These are phyloP conservation scores for Corchorus olitorius DNA, from an alignment of 345 rosid species.

Conservation along the genomic window DNA sequence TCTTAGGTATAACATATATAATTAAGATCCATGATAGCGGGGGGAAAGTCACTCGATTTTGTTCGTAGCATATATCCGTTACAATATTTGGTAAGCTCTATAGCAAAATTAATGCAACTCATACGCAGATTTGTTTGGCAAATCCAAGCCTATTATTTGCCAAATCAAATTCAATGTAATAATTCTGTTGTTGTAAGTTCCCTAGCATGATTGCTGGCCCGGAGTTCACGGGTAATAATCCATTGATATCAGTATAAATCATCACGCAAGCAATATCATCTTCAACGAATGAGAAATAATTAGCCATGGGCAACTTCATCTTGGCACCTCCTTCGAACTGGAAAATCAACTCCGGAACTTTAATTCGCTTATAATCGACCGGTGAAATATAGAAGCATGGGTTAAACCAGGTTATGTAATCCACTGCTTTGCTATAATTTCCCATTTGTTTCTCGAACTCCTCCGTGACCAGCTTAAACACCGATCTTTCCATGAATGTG, in stretches of 20 bases:
- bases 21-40: too few relatives aligned
- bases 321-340: conserved; percentile 80
- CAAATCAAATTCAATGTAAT: conserved; percentile 68
- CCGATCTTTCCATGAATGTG: conserved; percentile 70
- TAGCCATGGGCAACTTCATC: conserved; percentile 60
- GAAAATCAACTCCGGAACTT: conserved; percentile 51
- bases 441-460: conserved; percentile 63
- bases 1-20: too few relatives aligned
- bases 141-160: conserved; percentile 42
- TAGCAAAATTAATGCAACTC: too few relatives aligned
- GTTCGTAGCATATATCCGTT: too few relatives aligned
- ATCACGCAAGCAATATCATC: conserved; percentile 47
- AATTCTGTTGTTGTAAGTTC: conserved; percentile 79
- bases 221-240: too few relatives aligned
- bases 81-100: too few relatives aligned
- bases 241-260: conserved; percentile 28
- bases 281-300: conserved; percentile 53
- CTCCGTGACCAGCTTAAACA: conserved; percentile 47
- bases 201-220: conserved; percentile 85
- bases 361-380: conserved; percentile 30
- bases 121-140: too few relatives aligned
- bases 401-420: conserved; percentile 40
- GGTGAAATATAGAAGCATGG: conserved; percentile 45
- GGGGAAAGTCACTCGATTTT: too few relatives aligned
- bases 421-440: conserved; percentile 43